These are phyloP conservation scores for Colletotrichum orbiculare DNA, from an alignment of 2,329 filamentous ascomycete species.

Conservation along the genomic window DNA sequence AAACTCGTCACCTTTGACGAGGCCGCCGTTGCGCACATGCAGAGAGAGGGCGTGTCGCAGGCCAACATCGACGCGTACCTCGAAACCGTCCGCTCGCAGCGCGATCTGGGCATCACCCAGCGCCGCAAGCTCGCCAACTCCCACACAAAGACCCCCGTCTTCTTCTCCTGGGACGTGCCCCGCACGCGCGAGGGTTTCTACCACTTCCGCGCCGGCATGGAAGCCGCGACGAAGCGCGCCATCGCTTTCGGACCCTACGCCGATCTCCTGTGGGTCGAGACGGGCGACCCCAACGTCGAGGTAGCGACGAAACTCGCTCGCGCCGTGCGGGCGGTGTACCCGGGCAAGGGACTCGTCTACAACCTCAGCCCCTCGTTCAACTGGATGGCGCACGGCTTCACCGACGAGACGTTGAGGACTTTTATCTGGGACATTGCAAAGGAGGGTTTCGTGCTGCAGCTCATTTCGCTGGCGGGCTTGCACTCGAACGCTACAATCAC, in stretches of 20 bases:
- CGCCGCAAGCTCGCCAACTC: conserved; percentile 78
- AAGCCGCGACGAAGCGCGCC: conserved; percentile 90
- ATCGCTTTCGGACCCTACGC: conserved; percentile 92
- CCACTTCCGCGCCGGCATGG: conserved; percentile 86
- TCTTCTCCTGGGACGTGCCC: conserved; percentile 92
- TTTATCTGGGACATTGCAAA: conserved; percentile 97
- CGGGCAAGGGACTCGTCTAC: conserved; percentile 92
- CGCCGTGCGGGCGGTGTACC: conserved; percentile 76
- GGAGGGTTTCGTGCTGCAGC: conserved; percentile 81
- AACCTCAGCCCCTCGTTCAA: conserved; percentile 98
- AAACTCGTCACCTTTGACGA: conserved; percentile 93
- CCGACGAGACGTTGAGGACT: conserved; percentile 80
- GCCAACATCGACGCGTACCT: conserved; percentile 77
- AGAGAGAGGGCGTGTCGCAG: conserved; percentile 71
- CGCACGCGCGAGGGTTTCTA: conserved; percentile 95
- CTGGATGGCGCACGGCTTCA: conserved; percentile 97
- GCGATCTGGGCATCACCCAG: conserved; percentile 80
- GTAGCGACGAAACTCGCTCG: conserved; percentile 81
- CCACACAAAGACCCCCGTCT: conserved; percentile 74
- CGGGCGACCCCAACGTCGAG: conserved; percentile 84
- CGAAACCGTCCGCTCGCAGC: conserved; percentile 68
- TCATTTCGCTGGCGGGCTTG: conserved; percentile 74
- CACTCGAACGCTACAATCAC: conserved; percentile 74
- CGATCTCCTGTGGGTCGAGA: conserved; percentile 97
- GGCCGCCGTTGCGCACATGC: conserved; percentile 81